Evolutionary conservation across 306 rosid species (phyloP), one percentile per base, ranked within the genome.

Genomic region (Hippophae rhamnoides): DNA sequence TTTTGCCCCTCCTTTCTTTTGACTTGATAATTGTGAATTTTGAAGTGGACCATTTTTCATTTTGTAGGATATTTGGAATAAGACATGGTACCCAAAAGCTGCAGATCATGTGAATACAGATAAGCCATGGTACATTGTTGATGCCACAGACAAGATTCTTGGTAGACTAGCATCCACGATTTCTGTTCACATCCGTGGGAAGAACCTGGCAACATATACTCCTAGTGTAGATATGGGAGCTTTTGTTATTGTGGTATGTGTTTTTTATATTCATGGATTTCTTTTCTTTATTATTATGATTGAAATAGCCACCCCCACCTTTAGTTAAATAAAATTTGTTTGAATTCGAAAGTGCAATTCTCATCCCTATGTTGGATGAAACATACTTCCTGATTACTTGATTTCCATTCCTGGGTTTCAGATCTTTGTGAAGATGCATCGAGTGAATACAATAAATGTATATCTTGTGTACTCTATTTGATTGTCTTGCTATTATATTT

Each of bases 151-250:
- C 65, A 81, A 83, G 73, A 68, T 93, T 73, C 94, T 88, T 62
- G 99, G 97, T 58, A 80, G 97, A 70, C 71, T 93, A 42, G 99
- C 99, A 54, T 93, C 97, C 10, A 88, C 99, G 3, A 88, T 93
- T 55, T 86, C 99, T 25, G 82, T 78, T 71, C 62, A 82, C 68
- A 88, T 88, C 66, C 77, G 99, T 12, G 99, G 99, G 62, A 93
- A 93, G 67, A 74, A 88, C 61, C 63, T 83, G 53, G 78, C 76
- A 4, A 93, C 99, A 55, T 88, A 72, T 70, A 93, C 97, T 55
- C 95, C 95, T 11, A 93, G 97, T 66, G 99, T 93, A 54, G 97
- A 88, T 83, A 88, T 93, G 99, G 99, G 99, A 52, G 90, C 95
- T 3, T 93, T 93, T 72, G 90, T 93, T 53, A 80, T 93, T 74